Percentiles rank a stretch among this genome's conserved stretches.
Conservation (phyloP, 805 yeast species). For the Candida nitratophila region DNA sequence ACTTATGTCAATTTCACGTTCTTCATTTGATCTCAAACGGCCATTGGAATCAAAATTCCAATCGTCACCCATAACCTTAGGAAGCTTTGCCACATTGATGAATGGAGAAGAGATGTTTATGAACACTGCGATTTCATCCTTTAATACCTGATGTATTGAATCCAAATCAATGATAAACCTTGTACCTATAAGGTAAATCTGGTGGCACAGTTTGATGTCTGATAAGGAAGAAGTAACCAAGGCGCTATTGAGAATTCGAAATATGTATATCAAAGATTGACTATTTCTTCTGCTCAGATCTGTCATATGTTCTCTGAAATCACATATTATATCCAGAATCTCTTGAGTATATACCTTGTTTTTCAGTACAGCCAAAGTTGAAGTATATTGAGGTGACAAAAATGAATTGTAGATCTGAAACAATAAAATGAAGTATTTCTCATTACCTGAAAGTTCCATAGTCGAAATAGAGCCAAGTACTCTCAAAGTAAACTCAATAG, state of each 20-base stretch:
- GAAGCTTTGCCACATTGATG: constrained; percentile 22
- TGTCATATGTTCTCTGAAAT: constrained; percentile 11
- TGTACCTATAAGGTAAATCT: constrained; percentile 33
- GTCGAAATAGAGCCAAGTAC: not conserved
- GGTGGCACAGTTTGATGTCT: constrained; percentile 30
- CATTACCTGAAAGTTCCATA: not conserved
- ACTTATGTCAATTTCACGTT: not conserved
- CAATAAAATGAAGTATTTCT: not conserved
- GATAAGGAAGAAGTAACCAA: constrained; percentile 35
- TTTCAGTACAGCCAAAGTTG: constrained; percentile 8
- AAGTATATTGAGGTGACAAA: constrained; percentile 13
- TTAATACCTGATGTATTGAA: constrained; percentile 33
- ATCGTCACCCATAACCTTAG: constrained; percentile 21
- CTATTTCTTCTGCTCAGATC: constrained; percentile 16
- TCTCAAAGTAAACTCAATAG: not conserved
- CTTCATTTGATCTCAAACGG: not conserved
- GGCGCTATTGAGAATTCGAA: constrained; percentile 40
- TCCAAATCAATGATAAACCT: constrained; percentile 27
- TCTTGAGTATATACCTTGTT: constrained; percentile 3
- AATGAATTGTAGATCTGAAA: constrained; percentile 7
- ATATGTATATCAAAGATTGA: constrained; percentile 19
- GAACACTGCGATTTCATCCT: constrained; percentile 38
- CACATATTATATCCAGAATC: constrained; percentile 8
- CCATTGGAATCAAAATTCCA: constrained; percentile 13
- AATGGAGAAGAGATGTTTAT: constrained; percentile 37